Evolutionary conservation across 768 basidiomycete species (phyloP), one percentile per base, ranked within the genome.

Genomic region (Astraeus odoratus): DNA sequence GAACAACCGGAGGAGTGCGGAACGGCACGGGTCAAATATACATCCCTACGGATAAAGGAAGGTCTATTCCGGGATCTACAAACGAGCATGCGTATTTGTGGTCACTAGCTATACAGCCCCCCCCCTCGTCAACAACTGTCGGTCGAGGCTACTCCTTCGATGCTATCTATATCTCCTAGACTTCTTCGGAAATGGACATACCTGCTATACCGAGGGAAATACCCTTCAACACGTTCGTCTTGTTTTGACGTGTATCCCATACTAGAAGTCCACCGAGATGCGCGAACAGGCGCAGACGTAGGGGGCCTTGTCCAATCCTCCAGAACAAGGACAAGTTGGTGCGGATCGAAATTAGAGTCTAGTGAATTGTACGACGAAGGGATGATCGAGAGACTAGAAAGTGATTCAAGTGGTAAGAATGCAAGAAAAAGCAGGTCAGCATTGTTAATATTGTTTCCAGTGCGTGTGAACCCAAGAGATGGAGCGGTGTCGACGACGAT

Each of bases 351-450:
- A 36, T 51, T 50, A 13, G 59, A 54, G 12, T 49, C 52, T 18
- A 64, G 44, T 27, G 64, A 66, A 45, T 62, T 66, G 25, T 66
- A 61, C 22, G 64, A 66, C 26, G 59, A 61, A 12, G 64, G 49
- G 20, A 62, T 48, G 8, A 46, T 43, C 3, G 59, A 51, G 15
- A 38, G 41, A 22, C 33, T 29, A 3, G 59, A 49, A 0, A 59
- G 61, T 5, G 64, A 66, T 8, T 61, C 59, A 6, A 56, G 57
- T 2, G 51, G 51, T 4, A 42, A 4, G 23, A 60, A 39, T 1
- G 39, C 29, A 6, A 50, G 44, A 29, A 30, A n/a, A 12, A 57
- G 31, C 20, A 64, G 42, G n/a, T 46, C 45, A 15, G 48, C 15
- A 1, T 44, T 46, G 25, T 54, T 52, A 5, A 31, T 19, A 9